Percentiles rank a stretch among this genome's conserved stretches.
These are phyloP conservation scores for Solanum bulbocastanum DNA, from an alignment of 257 asterid species.

Conservation along the genomic window DNA sequence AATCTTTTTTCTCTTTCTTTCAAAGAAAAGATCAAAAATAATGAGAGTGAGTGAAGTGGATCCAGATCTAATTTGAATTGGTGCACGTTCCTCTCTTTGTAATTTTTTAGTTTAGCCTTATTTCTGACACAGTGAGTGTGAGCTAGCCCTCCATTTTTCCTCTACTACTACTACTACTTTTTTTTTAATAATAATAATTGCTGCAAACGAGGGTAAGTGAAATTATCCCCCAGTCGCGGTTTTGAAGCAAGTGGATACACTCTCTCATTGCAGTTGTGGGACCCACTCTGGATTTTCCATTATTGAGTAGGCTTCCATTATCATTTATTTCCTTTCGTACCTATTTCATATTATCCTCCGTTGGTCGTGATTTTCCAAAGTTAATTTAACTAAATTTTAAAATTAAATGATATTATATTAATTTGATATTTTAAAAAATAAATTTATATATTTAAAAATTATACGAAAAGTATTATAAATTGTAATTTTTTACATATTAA, in stretches of 20 bases:
- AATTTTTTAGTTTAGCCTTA: background rate
- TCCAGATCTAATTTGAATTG: constrained; percentile 5
- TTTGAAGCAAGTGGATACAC: background rate
- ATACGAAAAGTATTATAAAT: too few species aligned
- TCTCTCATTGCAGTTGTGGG: background rate
- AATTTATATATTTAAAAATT: too few species aligned
- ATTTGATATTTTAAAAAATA: too few species aligned
- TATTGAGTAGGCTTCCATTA: background rate
- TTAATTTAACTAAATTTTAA: too few species aligned
- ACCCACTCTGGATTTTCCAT: background rate
- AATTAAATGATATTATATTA: too few species aligned
- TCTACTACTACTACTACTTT: background rate
- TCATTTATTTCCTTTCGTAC: background rate
- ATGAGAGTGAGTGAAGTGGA: background rate
- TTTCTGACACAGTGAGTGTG: background rate
- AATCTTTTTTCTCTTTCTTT: background rate
- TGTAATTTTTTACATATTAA: too few species aligned
- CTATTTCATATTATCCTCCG: too few species aligned
- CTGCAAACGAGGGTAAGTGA: background rate
- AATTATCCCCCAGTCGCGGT: background rate
- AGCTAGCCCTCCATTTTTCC: background rate
- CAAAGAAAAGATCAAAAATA: background rate
- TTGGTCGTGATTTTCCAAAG: accelerated
- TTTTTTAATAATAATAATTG: background rate
- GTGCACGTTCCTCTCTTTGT: constrained; percentile 2